Percentiles rank a stretch among this genome's conserved stretches.
phyloP scores from a whole-genome alignment of 2,329 filamentous ascomycete species.

The Aspergillus ustus region DNA sequence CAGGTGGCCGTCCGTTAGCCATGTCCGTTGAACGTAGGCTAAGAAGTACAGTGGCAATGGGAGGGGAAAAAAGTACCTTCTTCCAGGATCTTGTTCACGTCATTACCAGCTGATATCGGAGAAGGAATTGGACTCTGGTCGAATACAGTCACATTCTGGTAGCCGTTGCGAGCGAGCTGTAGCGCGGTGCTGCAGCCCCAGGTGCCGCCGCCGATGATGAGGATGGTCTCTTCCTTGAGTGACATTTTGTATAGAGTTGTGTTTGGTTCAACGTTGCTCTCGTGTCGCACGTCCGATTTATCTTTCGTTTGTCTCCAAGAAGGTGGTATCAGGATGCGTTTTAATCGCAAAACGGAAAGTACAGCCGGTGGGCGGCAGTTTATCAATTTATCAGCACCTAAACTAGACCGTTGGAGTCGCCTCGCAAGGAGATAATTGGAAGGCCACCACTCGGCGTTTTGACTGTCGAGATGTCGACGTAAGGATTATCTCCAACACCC shows the following conservation, averaged over 20 bases:
- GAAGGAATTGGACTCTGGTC: conserved; percentile 54
- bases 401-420: too few relatives aligned
- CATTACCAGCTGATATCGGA: conserved; percentile 55
- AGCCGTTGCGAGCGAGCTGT: conserved; percentile 55
- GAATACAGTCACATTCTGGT: conserved; percentile 54
- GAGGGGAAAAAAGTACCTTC: conserved; percentile 33
- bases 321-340: background rate
- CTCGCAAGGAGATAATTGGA: too few relatives aligned
- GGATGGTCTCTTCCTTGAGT: conserved; percentile 26
- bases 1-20: background rate
- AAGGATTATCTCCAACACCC: too few relatives aligned
- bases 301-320: background rate
- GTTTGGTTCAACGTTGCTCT: too few relatives aligned
- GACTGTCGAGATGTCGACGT: too few relatives aligned
- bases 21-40: too few relatives aligned
- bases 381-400: background rate
- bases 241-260: too few relatives aligned
- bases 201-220: conserved; percentile 57
- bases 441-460: too few relatives aligned
- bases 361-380: background rate
- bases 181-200: conserved; percentile 60
- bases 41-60: background rate
- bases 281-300: too few relatives aligned
- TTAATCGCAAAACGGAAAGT: too few relatives aligned
- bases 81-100: conserved; percentile 55